A percentile compares a stretch with the other conserved stretches of the same genome.
phyloP scores from a whole-genome alignment of 176 grass and related monocot genomes.

The Sorghum bicolor region Sorghum_bicolor_NCBIv3 NC_012879.2:60151501-60152000 shows the following conservation, averaged over 20 bases:
- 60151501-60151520: not conserved
- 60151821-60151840: not conserved
- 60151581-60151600: not conserved
- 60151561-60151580: not conserved
- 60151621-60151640: not conserved
- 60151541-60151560: not conserved
- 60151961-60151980: not conserved
- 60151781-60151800: not conserved
- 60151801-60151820: not conserved
- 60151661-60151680: not conserved
- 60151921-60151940: not conserved
- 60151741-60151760: not conserved
- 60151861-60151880: not conserved
- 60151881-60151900: not conserved
- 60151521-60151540: not conserved
- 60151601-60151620: not conserved
- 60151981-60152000: constrained; percentile 37
- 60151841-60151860: not conserved
- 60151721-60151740: not conserved
- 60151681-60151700: constrained; percentile 5
- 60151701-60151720: not conserved
- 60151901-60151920: not conserved
- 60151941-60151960: not conserved
- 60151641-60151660: not conserved
- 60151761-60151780: not conserved